A percentile compares a stretch with the other conserved stretches of the same genome.
Evolutionary conservation across 148 eudicot species (phyloP).

Genomic region (Cornus suecica): DNA sequence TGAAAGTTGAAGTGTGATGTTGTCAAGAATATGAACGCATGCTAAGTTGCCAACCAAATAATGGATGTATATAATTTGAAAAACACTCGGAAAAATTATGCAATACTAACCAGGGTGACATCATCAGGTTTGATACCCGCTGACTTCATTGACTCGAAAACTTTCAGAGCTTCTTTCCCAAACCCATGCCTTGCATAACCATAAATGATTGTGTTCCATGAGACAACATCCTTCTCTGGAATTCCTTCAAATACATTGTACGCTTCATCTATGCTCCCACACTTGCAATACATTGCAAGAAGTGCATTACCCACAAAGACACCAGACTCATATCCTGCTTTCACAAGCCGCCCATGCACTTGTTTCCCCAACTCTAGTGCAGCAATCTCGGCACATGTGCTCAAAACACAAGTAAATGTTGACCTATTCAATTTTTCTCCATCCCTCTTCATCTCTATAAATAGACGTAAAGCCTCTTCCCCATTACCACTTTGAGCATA

Average conservation of each 20-base stretch:
- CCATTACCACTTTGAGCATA: constrained; percentile 41
- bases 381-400: constrained; percentile 50
- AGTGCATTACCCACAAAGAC: constrained; percentile 45
- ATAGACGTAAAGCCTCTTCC: constrained; percentile 41
- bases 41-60: not conserved
- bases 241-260: constrained; percentile 29
- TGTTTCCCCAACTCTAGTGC: constrained; percentile 43
- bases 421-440: constrained; percentile 38
- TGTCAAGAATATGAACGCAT: not conserved
- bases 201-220: constrained; percentile 46
- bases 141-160: constrained; percentile 34
- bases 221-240: constrained; percentile 32
- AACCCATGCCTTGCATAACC: constrained; percentile 50
- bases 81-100: not conserved
- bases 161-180: constrained; percentile 32
- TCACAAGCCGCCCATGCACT: constrained; percentile 34
- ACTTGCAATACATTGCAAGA: constrained; percentile 46
- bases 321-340: constrained; percentile 35
- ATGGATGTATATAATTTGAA: not conserved
- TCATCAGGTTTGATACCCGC: constrained; percentile 34
- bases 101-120: constrained; percentile 37
- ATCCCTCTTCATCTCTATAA: constrained; percentile 32
- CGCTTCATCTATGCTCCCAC: constrained; percentile 53
- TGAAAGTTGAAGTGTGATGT: not conserved
- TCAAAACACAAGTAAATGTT: constrained; percentile 37